Evolutionary conservation across 768 basidiomycete genomes (phyloP), one percentile per base, ranked within the genome.

Genomic region (Dioszegia aurantiaca): DNA sequence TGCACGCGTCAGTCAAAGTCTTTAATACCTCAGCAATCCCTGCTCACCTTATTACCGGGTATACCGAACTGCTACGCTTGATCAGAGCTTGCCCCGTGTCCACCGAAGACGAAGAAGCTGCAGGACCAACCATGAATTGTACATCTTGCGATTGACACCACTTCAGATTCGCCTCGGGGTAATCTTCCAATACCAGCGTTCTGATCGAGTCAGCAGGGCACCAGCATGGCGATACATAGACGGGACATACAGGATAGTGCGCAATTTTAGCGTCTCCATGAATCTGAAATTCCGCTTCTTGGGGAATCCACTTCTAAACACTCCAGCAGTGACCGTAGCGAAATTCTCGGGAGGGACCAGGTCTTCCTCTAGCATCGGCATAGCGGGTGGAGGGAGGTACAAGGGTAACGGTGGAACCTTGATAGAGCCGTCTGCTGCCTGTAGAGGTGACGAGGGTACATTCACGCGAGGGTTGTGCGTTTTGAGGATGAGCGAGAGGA

Each of bases 261-360:
- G 77, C 14, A 79, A 52, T 23, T 70, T 59, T 46, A 79, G 51
- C 17, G 67, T 68, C 59, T 73, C 67, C 63, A 79, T 60, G 61
- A 77, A 79, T n/a, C 59, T 45, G 40, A 78, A 79, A 59, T 79
- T 71, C 40, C 70, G 63, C 47, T 63, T 64, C 47, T 70, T 72
- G 2, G 79, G 79, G 53, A 78, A 79, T 10, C 67, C 68, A 37
- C 61, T 65, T 10, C 79, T 60, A 56, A 77, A 79, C 0, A 79
- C 67, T 1, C 70, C 72, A 1, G 66, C 48, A 21, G 57, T 60
- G 17, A 79, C 78, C 43, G 73, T 55, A 1, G 72, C 66, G 53
- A 78, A 79, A 65, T 79, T 79, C 44, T 78, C 75, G 4, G 78
- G 79, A 10, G 76, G 77, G 1, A 72, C 65, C 8, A 74, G 56